Evolutionary conservation across 179 eudicot species (phyloP).

Genomic region (Beta corolliflora): DNA sequence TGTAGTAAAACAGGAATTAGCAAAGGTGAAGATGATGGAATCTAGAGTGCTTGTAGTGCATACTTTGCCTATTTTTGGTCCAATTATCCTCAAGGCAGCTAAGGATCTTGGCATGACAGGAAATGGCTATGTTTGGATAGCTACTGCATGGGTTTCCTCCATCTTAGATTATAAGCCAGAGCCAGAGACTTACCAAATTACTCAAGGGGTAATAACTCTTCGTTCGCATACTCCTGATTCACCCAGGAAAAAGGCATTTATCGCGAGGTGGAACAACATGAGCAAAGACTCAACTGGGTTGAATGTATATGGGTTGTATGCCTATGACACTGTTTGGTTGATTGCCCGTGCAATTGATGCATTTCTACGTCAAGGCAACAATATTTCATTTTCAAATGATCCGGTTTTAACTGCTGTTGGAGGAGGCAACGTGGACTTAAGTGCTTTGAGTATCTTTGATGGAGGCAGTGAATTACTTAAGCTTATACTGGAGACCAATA

Average conservation of each 20-base stretch:
- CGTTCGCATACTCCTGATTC: slow-evolving; percentile 72
- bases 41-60: slow-evolving; percentile 70
- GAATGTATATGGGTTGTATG: slow-evolving; percentile 63
- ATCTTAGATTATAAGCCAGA: slow-evolving; percentile 47
- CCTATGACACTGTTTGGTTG: slow-evolving; percentile 80
- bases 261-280: slow-evolving; percentile 57
- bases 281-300: slow-evolving; percentile 60
- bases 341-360: slow-evolving; percentile 55
- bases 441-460: slow-evolving; percentile 60
- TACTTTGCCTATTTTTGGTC: slow-evolving; percentile 47
- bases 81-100: slow-evolving; percentile 52
- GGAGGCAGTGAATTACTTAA: slow-evolving; percentile 55
- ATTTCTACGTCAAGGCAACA: slow-evolving; percentile 47
- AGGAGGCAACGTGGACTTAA: slow-evolving; percentile 51
- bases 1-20: slow-evolving; percentile 40
- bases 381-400: slow-evolving; percentile 60
- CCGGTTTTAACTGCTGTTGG: slow-evolving; percentile 42
- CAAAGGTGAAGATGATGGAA: slow-evolving; percentile 56
- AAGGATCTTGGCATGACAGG: slow-evolving; percentile 63
- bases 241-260: slow-evolving; percentile 47
- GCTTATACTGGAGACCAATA: slow-evolving; percentile 46
- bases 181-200: slow-evolving; percentile 14
- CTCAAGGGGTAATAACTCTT: slow-evolving; percentile 65
- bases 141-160: slow-evolving; percentile 72
- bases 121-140: slow-evolving; percentile 73